Evolutionary conservation across 1,284 basidiomycete species (phyloP).

Genomic region (Malassezia furfur): DNA sequence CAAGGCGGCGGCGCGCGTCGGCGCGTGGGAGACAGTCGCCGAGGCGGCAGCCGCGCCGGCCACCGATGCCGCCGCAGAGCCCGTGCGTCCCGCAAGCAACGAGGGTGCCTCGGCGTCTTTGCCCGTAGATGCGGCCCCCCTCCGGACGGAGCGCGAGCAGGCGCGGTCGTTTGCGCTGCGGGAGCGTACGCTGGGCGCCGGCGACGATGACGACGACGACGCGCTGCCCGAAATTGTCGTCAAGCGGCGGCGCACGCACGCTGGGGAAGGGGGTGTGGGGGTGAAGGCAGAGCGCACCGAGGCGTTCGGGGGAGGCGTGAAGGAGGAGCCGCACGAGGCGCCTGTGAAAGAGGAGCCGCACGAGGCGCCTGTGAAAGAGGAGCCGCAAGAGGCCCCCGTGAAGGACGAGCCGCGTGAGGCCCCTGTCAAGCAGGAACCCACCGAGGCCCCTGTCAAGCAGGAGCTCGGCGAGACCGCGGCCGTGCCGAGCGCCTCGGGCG

Average conservation of each 20-base stretch:
- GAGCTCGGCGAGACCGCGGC: background rate
- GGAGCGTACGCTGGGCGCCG: constrained; percentile 14
- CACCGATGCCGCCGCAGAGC: no score
- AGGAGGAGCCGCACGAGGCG: background rate
- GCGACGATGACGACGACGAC: constrained; percentile 19
- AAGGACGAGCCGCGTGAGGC: no score
- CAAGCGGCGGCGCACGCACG: constrained; percentile 24
- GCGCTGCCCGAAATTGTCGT: constrained; percentile 21
- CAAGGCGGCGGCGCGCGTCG: constrained; percentile 62
- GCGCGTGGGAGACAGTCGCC: constrained; percentile 72
- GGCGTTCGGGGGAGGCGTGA: background rate
- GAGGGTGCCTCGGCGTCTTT: no score
- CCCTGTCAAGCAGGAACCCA: no score
- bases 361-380: no score
- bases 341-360: no score
- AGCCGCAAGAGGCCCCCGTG: no score
- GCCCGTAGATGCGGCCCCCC: background rate
- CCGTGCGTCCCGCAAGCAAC: no score
- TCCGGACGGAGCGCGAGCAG: constrained; percentile 26
- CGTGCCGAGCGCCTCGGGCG: background rate
- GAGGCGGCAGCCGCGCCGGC: constrained; percentile 36
- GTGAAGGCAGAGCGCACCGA: background rate
- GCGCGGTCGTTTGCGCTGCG: constrained; percentile 28
- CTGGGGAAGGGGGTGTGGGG: no score
- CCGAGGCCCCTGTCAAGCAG: background rate